A percentile compares a stretch with the other conserved stretches of the same genome.
Evolutionary conservation across 2,329 filamentous ascomycete species (phyloP).

Genomic region (Emmonsia crescens): DNA sequence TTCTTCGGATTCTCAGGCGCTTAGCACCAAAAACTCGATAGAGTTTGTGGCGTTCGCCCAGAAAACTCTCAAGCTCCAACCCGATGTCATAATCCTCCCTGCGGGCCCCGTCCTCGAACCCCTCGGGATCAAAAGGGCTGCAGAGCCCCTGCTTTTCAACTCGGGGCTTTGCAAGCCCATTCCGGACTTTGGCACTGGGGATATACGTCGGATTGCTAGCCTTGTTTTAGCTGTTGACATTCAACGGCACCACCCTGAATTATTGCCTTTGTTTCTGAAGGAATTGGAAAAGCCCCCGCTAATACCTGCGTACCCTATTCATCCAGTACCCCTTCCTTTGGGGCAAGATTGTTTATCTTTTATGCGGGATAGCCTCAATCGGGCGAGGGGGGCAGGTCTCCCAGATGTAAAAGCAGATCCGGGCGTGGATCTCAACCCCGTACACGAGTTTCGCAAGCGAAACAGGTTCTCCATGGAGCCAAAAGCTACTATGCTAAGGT

Average conservation of each 20-base stretch:
- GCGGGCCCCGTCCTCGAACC: not conserved
- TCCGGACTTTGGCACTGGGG: not conserved
- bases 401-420: not conserved
- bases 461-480: not conserved
- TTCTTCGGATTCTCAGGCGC: not conserved
- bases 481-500: not conserved
- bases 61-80: not conserved
- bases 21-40: not conserved
- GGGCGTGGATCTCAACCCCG: not conserved
- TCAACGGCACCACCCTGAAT: not conserved
- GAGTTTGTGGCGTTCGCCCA: not conserved
- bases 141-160: not conserved
- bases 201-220: not conserved
- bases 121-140: not conserved
- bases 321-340: not conserved
- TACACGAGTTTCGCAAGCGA: not conserved
- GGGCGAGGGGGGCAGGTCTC: conserved; percentile 6
- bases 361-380: conserved; percentile 3
- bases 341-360: conserved; percentile 1
- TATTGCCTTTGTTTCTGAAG: not conserved
- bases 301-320: not conserved
- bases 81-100: not conserved
- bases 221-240: not conserved
- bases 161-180: not conserved
- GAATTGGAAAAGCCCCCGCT: not conserved